A percentile compares a stretch with the other conserved stretches of the same genome.
phyloP scores from a whole-genome alignment of 2,329 filamentous ascomycete species.

The Xylaria sp. region DNA sequence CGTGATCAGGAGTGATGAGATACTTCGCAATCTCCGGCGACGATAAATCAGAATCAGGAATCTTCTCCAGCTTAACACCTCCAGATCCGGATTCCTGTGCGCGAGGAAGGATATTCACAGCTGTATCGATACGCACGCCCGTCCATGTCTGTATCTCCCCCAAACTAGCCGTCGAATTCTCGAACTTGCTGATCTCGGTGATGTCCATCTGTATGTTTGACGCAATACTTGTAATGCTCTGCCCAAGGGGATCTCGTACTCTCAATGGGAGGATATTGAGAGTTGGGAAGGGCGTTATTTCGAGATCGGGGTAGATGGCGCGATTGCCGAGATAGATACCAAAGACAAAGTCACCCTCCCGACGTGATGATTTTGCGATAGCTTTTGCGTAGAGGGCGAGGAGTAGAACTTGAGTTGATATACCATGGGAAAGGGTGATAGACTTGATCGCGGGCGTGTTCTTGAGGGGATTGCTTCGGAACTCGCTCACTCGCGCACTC shows the following conservation, averaged over 20 bases:
- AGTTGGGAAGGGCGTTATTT: slow-evolving; percentile 57
- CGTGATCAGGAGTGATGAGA: slow-evolving; percentile 14
- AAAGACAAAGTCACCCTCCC: slow-evolving; percentile 49
- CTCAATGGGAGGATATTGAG: slow-evolving; percentile 72
- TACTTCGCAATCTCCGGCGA: neutral
- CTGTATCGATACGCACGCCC: slow-evolving; percentile 61
- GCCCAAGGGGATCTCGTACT: slow-evolving; percentile 37
- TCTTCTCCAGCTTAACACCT: slow-evolving; percentile 12
- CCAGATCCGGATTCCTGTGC: neutral
- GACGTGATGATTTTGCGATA: slow-evolving; percentile 21
- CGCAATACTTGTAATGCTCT: slow-evolving; percentile 47
- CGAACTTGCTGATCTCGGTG: slow-evolving; percentile 49
- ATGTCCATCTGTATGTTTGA: slow-evolving; percentile 63
- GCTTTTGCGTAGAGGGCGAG: slow-evolving; percentile 63
- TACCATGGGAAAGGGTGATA: slow-evolving; percentile 38
- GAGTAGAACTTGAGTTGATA: slow-evolving; percentile 69
- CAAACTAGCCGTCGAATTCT: slow-evolving; percentile 56
- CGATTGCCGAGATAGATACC: slow-evolving; percentile 84
- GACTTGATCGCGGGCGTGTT: slow-evolving; percentile 19
- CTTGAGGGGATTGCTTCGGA: slow-evolving; percentile 19
- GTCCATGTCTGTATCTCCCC: slow-evolving; percentile 73
- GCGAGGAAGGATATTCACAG: slow-evolving; percentile 71
- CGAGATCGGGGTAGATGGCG: slow-evolving; percentile 45
- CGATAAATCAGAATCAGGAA: neutral
- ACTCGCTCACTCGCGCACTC: slow-evolving; percentile 13